These are phyloP conservation scores for Medicago arabica DNA, from an alignment of 306 rosid species.

Conservation along the genomic window DNA sequence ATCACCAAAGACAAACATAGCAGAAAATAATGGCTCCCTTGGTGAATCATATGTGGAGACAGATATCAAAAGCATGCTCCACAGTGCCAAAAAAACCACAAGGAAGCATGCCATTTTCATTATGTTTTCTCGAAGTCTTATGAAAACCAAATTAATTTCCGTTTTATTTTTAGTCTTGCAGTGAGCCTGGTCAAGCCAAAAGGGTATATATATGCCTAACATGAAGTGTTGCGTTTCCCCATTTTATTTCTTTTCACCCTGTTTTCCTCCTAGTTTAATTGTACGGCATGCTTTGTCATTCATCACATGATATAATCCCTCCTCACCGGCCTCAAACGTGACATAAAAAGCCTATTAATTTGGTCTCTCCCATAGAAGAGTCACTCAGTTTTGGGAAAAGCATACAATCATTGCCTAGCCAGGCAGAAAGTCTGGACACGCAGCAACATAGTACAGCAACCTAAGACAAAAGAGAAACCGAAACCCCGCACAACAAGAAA, in stretches of 20 bases:
- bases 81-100: conserved; percentile 30
- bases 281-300: background rate
- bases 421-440: background rate
- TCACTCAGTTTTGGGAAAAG: background rate
- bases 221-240: background rate
- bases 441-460: background rate
- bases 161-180: background rate
- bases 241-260: conserved; percentile 21
- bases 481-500: background rate
- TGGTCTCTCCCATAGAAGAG: background rate
- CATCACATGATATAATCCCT: background rate
- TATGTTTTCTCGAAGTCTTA: background rate
- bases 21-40: conserved; percentile 33
- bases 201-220: background rate
- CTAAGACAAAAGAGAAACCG: background rate
- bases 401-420: background rate
- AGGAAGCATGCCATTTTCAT: conserved; percentile 17
- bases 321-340: background rate
- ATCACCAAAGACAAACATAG: conserved; percentile 58
- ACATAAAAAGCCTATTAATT: background rate
- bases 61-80: conserved; percentile 34
- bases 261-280: conserved; percentile 6
- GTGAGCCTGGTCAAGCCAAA: background rate
- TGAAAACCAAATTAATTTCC: background rate
- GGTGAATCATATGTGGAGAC: background rate